Evolutionary conservation across 2,329 filamentous ascomycete species (phyloP), one percentile per base, ranked within the genome.

Genomic region (Sporothrix pallida): DNA sequence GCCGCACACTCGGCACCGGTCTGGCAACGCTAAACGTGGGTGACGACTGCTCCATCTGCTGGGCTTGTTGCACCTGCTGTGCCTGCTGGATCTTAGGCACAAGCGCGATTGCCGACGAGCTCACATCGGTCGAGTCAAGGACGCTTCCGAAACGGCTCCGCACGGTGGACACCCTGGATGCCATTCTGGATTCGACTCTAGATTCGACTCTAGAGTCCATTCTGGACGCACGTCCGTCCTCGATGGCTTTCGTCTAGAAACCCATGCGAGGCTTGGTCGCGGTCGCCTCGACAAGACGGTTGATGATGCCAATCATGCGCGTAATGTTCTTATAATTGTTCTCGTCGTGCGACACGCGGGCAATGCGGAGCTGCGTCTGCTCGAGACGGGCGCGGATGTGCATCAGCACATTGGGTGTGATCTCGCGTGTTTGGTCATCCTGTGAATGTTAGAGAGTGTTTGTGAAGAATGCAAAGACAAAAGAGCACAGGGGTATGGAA

Each of bases 341-440:
- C 77, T 88, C 85, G 44, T 83, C 82, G 10, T 84, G 84, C n/a
- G 84, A 80, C 50, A 83, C 80, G 75, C 83, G 83, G 79, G 82
- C 85, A 75, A 89, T 84, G 72, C 83, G 84, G 77, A 86, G 82
- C 77, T 87, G 85, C 13, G 89, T 82, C 72, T 85, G 83, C 78
- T 89, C 87, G 56, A 88, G 82, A 54, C 86, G 84, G 70, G 83
- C 81, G 76, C 87, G 83, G 76, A 89, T 83, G 54, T 87, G 85
- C 62, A 81, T 81, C 83, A 89, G 88, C 76, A 89, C 88, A 77
- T 86, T 87, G 37, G 87, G 87, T 48, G 87, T 85, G 52, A 89
- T 86, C 31, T 86, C 85, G 73, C 85, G 84, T 72, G 88, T 84
- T 80, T 88, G 85, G 26, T 85, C 82, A 73, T 89, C 86, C 87